Conservation (phyloP, 257 asterid species). For the Voacanga thouarsii region DNA sequence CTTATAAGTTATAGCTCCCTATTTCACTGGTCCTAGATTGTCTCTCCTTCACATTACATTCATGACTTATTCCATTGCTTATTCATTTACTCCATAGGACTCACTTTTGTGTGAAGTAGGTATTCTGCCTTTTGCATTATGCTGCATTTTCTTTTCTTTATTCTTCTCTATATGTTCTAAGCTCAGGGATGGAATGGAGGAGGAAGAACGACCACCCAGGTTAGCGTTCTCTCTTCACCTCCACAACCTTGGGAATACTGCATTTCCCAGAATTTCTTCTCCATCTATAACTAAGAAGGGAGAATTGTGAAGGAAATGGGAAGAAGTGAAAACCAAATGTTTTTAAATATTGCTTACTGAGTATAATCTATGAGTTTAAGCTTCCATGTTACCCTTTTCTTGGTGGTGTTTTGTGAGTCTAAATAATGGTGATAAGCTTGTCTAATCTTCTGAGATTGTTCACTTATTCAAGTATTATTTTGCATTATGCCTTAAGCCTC, state of each 20-base stretch:
- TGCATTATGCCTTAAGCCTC: neutral
- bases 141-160: constrained; percentile 23
- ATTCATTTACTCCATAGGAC: neutral
- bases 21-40: constrained; percentile 1
- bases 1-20: neutral
- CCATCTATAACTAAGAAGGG: neutral
- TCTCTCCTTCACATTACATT: neutral
- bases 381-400: neutral
- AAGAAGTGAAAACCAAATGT: neutral
- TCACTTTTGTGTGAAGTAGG: neutral
- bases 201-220: constrained; percentile 23
- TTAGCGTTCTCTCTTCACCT: constrained; percentile 15
- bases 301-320: neutral
- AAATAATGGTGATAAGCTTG: neutral
- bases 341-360: neutral
- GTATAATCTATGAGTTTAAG: neutral
- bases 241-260: constrained; percentile 10
- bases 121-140: neutral
- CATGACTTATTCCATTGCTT: neutral
- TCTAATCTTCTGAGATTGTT: neutral
- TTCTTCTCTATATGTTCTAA: constrained; percentile 17
- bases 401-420: neutral
- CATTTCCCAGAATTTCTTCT: neutral
- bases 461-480: neutral
- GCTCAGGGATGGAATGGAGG: constrained; percentile 25